Percentiles rank a stretch among this genome's conserved stretches.
Conservation (phyloP, 495 filamentous ascomycete genomes). For the Xanthoparmelia taractica region DNA sequence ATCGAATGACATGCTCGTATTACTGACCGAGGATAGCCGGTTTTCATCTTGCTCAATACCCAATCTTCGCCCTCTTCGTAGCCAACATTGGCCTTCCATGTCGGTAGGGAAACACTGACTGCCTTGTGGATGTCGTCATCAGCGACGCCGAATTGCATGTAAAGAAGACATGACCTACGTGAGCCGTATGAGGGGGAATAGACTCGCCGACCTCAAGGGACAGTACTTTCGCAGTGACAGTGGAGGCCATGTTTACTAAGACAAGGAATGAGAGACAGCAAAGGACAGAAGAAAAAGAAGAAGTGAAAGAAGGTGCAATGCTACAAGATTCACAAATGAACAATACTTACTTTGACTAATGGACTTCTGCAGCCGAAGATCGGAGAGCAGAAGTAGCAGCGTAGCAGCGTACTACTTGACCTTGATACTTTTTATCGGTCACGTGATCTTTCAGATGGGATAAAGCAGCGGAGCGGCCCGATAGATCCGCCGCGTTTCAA, state of each 20-base stretch:
- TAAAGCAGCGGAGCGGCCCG: neutral
- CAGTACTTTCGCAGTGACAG: constrained; percentile 3
- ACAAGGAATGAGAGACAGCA: neutral
- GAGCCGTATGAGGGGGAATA: constrained; percentile 43
- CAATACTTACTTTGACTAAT: too few species aligned
- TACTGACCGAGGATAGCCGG: constrained; percentile 76
- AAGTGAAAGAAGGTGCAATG: too few species aligned
- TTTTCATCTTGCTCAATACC: constrained; percentile 77
- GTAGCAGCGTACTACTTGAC: too few species aligned
- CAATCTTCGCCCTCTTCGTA: constrained; percentile 90
- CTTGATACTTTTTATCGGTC: too few species aligned
- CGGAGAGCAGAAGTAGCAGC: neutral
- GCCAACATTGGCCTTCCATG: constrained; percentile 81
- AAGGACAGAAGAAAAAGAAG: too few species aligned
- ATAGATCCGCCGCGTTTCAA: too few species aligned
- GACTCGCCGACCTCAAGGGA: constrained; percentile 21
- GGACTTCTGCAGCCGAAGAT: neutral
- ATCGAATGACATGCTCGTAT: neutral
- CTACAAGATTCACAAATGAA: too few species aligned
- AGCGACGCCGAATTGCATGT: constrained; percentile 1
- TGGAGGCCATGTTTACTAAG: constrained; percentile 1
- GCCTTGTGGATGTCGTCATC: constrained; percentile 48
- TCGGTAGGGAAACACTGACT: constrained; percentile 90
- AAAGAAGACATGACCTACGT: constrained; percentile 35
- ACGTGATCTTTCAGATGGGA: too few species aligned